Evolutionary conservation across 495 filamentous ascomycete species (phyloP), one percentile per base, ranked within the genome.

Genomic region (Penicillium cosmopolitanum): DNA sequence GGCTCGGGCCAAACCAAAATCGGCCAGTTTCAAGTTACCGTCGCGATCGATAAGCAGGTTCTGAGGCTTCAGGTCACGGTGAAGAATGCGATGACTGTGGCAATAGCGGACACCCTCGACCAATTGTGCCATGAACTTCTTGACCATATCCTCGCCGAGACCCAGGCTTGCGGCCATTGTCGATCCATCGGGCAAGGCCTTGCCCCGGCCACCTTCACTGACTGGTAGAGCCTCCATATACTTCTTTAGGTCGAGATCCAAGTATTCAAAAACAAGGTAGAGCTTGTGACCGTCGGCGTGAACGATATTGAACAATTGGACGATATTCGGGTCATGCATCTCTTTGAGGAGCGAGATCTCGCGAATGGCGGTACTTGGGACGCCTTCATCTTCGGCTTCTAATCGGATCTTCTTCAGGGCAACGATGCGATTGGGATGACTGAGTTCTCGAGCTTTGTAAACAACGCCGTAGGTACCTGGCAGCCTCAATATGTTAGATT

Each of bases 331-430:
- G 70, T 98, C 91, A 68, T 89, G 90, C 89, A 97, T 96, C 76
- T 98, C 93, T 77, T 97, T 98, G 61, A 98, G 84, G 33, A 98
- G 83, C 28, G 91, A 96, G 61, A 98, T 98, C 72, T 98, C 93
- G 61, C 93, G 93, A 67, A 98, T 97, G 57, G 96, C 95, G 9
- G 95, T 98, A 62, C 89, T 93, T 4, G 95, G 96, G 33, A 97
- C 94, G 58, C 95, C 95, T 71, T 98, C 95, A 82, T 96, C 92
- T 77, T 98, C 95, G 60, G 92, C 91, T 66, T 98, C 96, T 56
- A 98, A 89, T 58, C 96, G 92, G 64, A 98, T 98, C 82, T 98
- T 97, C 82, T 98, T 98, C 63, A 98, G 77, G 21, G 95, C 95
- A 36, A 98, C 95, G 56, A 96, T 93, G 40, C 89, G 87, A 59